Percentiles rank a stretch among this genome's conserved stretches.
Conservation (phyloP, 306 rosid species). For the Calophaca sinica region DNA sequence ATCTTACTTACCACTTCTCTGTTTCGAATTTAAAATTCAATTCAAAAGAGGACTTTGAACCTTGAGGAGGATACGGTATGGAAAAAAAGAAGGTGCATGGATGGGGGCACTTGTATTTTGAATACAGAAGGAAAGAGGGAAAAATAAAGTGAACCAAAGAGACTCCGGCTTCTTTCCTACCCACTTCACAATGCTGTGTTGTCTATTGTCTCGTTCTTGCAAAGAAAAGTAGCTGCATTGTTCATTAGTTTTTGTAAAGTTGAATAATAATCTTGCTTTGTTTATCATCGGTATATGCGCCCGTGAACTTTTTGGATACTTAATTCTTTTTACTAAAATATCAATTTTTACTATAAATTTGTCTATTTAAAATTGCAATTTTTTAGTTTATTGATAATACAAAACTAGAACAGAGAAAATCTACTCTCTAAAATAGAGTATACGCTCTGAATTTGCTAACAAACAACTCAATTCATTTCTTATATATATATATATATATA, state of each 20-base stretch:
- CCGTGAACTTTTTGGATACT: slow-evolving; percentile 26
- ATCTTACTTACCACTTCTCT: slow-evolving; percentile 19
- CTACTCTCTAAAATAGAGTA: no score
- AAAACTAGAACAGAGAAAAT: no score
- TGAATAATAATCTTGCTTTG: slow-evolving; percentile 20
- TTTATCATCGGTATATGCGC: slow-evolving; percentile 43
- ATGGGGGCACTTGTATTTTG: slow-evolving; percentile 21
- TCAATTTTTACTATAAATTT: no score
- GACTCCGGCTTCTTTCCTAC: slow-evolving; percentile 51
- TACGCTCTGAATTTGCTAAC: no score
- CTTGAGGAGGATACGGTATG: slow-evolving; percentile 40
- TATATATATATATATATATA: no score
- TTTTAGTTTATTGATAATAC: no score
- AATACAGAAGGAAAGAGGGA: slow-evolving; percentile 23
- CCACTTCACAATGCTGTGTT: slow-evolving; percentile 54
- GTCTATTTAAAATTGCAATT: no score
- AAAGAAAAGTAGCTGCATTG: slow-evolving; percentile 25
- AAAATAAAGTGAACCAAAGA: slow-evolving; percentile 1
- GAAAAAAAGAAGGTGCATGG: neutral
- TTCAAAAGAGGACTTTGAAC: slow-evolving; percentile 41
- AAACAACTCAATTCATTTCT: no score
- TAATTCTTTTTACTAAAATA: neutral
- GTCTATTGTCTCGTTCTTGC: slow-evolving; percentile 42
- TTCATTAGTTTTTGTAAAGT: slow-evolving; percentile 51
- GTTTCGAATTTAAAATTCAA: slow-evolving; percentile 39